Conservation (phyloP, 2,329 filamentous ascomycete genomes). For the Zymoseptoria ardabiliae region DNA sequence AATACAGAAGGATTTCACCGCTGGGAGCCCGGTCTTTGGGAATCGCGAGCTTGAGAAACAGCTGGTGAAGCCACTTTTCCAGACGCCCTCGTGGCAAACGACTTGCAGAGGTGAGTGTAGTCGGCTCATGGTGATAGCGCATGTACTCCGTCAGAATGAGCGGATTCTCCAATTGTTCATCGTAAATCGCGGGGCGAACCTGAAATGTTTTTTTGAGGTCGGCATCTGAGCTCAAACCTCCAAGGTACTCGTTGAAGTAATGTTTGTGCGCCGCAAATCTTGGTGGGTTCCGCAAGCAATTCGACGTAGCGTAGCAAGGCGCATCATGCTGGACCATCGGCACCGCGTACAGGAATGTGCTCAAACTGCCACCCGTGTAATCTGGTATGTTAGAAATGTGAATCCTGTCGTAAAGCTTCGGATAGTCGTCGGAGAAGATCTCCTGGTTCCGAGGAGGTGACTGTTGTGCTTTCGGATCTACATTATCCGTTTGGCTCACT, state of each 20-base stretch:
- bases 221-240: not conserved
- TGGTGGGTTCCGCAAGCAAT: slow-evolving; percentile 5
- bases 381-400: slow-evolving; percentile 12
- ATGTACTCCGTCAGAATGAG: slow-evolving; percentile 1
- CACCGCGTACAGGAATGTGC: slow-evolving; percentile 6
- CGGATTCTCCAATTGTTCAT: not conserved
- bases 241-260: slow-evolving; percentile 9
- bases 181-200: slow-evolving; percentile 1
- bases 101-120: not conserved
- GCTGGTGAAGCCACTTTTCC: slow-evolving; percentile 5
- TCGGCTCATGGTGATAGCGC: not conserved
- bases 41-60: slow-evolving; percentile 12
- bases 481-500: not conserved
- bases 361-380: slow-evolving; percentile 6
- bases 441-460: not conserved
- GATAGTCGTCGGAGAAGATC: not conserved
- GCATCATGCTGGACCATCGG: slow-evolving; percentile 2
- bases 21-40: not conserved
- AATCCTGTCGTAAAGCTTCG: slow-evolving; percentile 7
- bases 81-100: not conserved
- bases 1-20: slow-evolving; percentile 6
- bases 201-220: slow-evolving; percentile 7
- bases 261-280: slow-evolving; percentile 1
- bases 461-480: not conserved
- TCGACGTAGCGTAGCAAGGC: slow-evolving; percentile 3